Base-by-base conservation (phyloP, 805 yeast species). In the Metahyphopichia silvanorum region DNA sequence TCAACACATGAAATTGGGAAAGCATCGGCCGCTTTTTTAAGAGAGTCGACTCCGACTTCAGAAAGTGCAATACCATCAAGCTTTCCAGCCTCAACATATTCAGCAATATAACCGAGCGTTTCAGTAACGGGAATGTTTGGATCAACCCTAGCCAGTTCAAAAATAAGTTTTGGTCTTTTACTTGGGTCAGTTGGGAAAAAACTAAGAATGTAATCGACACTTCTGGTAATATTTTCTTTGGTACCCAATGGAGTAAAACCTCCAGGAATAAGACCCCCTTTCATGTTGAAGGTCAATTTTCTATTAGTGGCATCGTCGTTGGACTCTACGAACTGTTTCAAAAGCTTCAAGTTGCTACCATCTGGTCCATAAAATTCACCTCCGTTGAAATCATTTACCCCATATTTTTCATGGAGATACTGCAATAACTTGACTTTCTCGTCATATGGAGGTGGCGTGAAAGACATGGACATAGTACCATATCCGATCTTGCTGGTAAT, bases 391-490 rank as follows among this genome's bases (percentile, higher is more conserved):
- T 82, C 70, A 8, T 57, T 58, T 56, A 75, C 64, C 40, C 78
- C 67, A 17, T 82, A 80, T 21, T 65, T 60, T 21, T 52, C 50
- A 16, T 52, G 53, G 15, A 46, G 46, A 29, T 43, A 42, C 35
- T 75, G 68, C 52, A 87, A 63, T 2, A 75, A 59, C 8, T 60
- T 74, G 38, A 77, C 64, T 33, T 67, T 63, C 13, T 71, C 77
- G 32, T 68, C 54, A 6, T 82, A 71, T 21, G 72, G 55, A 21
- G 86, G 86, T 0, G 80, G 74, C 24, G 71, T 68, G 86, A 85
- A 77, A 1, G 95, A 84, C 53, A 85, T 67, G 35, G 82, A 75
- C 96, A 88, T 86, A 41, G 86, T 69, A 27, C 96, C 96, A 44
- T 74, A 77, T 27, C 95, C 95, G 34, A 63, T 61, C 21, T 45